Conservation (phyloP, 768 basidiomycete species). For the Calocera viscosa region DNA sequence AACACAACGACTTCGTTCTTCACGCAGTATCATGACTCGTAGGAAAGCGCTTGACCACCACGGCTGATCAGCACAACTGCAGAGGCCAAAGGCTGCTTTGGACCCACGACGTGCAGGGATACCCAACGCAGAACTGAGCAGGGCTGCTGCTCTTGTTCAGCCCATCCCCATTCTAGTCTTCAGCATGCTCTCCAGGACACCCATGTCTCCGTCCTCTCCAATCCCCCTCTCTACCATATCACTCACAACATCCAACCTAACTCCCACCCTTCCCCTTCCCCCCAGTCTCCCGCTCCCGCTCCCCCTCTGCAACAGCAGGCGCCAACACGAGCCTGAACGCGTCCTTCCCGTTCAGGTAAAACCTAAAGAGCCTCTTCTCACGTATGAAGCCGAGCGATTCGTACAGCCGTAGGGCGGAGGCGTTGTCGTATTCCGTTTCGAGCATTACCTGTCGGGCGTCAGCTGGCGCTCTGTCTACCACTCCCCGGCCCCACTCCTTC, state of each 20-base stretch:
- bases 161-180: too few species aligned
- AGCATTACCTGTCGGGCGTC: slow-evolving; percentile 58
- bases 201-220: too few species aligned
- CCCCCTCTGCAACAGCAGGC: not conserved
- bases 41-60: too few species aligned
- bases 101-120: too few species aligned
- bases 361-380: slow-evolving; percentile 86
- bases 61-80: too few species aligned
- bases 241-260: not conserved
- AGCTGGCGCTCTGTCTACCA: not conserved
- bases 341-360: slow-evolving; percentile 96
- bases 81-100: too few species aligned
- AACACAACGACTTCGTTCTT: too few species aligned
- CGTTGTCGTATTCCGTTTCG: slow-evolving; percentile 93
- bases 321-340: slow-evolving; percentile 72
- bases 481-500: not conserved
- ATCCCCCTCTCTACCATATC: not conserved
- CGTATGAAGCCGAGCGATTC: slow-evolving; percentile 87
- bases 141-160: too few species aligned
- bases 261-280: not conserved
- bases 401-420: slow-evolving; percentile 76
- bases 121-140: too few species aligned
- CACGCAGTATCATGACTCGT: too few species aligned
- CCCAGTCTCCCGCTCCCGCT: not conserved
- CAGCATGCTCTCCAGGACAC: too few species aligned